Evolutionary conservation across 768 basidiomycete genomes (phyloP).

Genomic region (Amanita phalloides): DNA sequence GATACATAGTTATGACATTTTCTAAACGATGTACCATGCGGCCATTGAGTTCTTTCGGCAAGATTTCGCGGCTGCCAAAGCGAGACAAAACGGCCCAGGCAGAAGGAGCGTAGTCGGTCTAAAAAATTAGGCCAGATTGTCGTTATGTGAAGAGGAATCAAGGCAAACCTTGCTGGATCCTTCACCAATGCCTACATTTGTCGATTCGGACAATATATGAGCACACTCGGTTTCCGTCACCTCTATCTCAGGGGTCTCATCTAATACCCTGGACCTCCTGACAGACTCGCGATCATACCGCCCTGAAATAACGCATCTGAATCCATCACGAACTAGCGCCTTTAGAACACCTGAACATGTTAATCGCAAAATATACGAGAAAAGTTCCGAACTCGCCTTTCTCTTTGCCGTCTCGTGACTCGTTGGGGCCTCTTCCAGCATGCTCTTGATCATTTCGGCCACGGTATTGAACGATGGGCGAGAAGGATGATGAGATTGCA

Average conservation of each 20-base stretch:
- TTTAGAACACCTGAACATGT: not conserved
- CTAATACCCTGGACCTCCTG: not conserved
- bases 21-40: conserved; percentile 5
- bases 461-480: conserved; percentile 14
- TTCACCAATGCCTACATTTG: too few species aligned
- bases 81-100: not conserved
- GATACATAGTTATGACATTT: conserved; percentile 5
- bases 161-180: not conserved
- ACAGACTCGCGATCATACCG: not conserved
- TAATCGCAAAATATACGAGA: not conserved
- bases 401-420: conserved; percentile 10
- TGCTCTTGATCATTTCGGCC: not conserved
- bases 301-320: conserved; percentile 1
- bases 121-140: not conserved
- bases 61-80: not conserved
- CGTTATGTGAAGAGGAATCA: not conserved
- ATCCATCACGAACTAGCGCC: conserved; percentile 4
- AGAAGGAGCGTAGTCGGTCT: not conserved
- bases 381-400: not conserved
- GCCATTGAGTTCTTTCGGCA: conserved; percentile 2
- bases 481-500: conserved; percentile 3
- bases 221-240: not conserved
- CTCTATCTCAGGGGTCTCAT: not conserved
- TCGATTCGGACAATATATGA: conserved; percentile 2
- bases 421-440: conserved; percentile 11